Evolutionary conservation across 2,329 filamentous ascomycete genomes (phyloP), one percentile per base, ranked within the genome.

Genomic region (Hypoxylon rubiginosum): DNA sequence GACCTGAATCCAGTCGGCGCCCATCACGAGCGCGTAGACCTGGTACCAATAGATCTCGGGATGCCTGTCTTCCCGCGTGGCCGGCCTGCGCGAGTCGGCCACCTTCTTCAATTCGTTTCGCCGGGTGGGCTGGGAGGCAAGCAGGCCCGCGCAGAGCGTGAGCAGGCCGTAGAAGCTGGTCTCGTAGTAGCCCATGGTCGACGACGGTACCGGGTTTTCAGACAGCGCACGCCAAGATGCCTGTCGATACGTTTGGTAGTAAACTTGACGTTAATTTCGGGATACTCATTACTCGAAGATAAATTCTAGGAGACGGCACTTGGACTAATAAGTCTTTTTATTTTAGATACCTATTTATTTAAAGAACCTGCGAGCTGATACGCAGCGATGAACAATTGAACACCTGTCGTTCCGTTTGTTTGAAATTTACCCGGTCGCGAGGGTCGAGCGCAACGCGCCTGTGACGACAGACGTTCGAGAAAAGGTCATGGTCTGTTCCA

Each of bases 1-100:
- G 71, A 77, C 80, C 73, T 84, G 81, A 2, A 84, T 72, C 82
- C 82, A 84, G 67, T 83, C 82, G 17, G 82, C 80, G 32, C 79
- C 79, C 67, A 80, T 79, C 9, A 80, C 81, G 8, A 83, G 73
- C 9, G 78, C 72, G 55, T 83, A 83, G 7, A 81, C 81, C n/a
- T 78, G 74, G 58, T 83, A 80, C 74, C 82, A 83, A 15, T 74
- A 70, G 60, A 71, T 72, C 71, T 82, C 82, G 64, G 83, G 77
- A 48, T 77, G 77, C 32, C 67, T 69, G 26, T 79, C 70, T 39
- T 75, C 73, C 43, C 76, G 71, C 43, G 61, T 51, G 2, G 45
- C 21, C 4, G 49, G 56, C 53, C 66, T 70, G 32, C 36, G 65
- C 21, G 60, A 21, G 17, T 67, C 66, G 58, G 62, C 51, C 32